These are phyloP conservation scores for Crithidia expoeki DNA, from an alignment of 208 protist genomes.

Conservation along the genomic window DNA sequence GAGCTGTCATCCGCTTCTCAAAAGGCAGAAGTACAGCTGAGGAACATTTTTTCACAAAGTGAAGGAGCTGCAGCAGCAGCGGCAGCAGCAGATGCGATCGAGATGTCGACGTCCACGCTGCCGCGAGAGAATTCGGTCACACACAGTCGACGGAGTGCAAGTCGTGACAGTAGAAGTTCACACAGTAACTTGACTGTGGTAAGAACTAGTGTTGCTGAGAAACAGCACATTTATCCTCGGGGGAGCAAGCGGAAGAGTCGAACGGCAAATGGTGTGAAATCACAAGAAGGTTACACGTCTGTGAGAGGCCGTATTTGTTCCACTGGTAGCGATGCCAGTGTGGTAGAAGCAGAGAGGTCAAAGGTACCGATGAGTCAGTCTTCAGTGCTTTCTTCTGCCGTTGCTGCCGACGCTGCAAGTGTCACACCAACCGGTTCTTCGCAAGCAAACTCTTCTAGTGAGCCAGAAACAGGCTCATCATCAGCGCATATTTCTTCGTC, in stretches of 20 bases:
- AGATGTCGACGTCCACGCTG: not conserved
- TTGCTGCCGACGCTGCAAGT: no score
- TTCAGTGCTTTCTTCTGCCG: no score
- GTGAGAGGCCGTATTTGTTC: no score
- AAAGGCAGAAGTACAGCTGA: not conserved
- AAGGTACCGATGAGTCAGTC: no score
- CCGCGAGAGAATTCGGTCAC: not conserved
- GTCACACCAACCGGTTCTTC: not conserved
- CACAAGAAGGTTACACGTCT: no score
- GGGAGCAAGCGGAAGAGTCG: no score
- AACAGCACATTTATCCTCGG: no score
- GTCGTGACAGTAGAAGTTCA: not conserved
- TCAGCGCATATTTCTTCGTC: slow-evolving; percentile 2
- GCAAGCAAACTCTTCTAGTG: not conserved
- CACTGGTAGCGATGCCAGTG: no score
- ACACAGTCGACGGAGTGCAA: not conserved
- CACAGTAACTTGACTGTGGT: not conserved
- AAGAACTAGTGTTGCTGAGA: not conserved
- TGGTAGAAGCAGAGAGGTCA: no score
- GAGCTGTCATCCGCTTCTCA: not conserved
- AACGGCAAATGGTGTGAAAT: no score
- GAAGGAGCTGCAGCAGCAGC: not conserved
- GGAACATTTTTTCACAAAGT: not conserved
- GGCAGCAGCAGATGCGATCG: not conserved
- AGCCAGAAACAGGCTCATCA: not conserved